Conservation (phyloP, 345 rosid species). For the Brassica cretica region DNA sequence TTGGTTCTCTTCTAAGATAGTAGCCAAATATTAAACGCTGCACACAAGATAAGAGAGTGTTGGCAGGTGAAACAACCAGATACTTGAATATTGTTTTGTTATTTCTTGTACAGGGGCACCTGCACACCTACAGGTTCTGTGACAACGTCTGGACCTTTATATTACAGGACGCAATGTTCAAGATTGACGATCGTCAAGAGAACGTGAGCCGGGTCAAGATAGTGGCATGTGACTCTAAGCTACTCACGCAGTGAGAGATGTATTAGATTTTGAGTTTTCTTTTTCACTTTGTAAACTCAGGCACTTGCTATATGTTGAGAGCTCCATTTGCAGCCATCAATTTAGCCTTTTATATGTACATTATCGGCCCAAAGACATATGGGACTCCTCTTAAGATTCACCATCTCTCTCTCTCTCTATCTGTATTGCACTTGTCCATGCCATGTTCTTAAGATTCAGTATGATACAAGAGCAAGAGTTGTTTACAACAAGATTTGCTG, state of each 20-base stretch:
- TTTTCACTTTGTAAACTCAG: slow-evolving; percentile 37
- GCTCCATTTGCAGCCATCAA: slow-evolving; percentile 37
- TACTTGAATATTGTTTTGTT: slow-evolving; percentile 1
- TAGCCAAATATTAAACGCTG: neutral
- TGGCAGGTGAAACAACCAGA: neutral
- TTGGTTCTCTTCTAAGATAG: neutral
- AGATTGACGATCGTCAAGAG: slow-evolving; percentile 70
- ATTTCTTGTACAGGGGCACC: slow-evolving; percentile 69
- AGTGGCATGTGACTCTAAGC: slow-evolving; percentile 97
- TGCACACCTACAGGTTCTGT: slow-evolving; percentile 97
- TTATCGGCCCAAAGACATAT: slow-evolving; percentile 21
- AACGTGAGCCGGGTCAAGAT: slow-evolving; percentile 79
- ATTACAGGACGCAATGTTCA: slow-evolving; percentile 68
- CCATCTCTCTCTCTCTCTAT: neutral
- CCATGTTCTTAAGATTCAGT: neutral
- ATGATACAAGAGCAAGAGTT: slow-evolving; percentile 10
- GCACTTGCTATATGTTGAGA: slow-evolving; percentile 31
- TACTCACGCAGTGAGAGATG: slow-evolving; percentile 67
- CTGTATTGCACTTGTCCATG: slow-evolving; percentile 22
- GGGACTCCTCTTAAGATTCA: slow-evolving; percentile 20
- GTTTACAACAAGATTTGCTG: neutral
- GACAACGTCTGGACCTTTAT: slow-evolving; percentile 99
- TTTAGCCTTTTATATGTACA: slow-evolving; percentile 32
- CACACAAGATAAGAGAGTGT: neutral
- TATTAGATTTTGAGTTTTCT: slow-evolving; percentile 36